Conservation (phyloP, 257 asterid species). For the Przewalskia tangutica region DNA sequence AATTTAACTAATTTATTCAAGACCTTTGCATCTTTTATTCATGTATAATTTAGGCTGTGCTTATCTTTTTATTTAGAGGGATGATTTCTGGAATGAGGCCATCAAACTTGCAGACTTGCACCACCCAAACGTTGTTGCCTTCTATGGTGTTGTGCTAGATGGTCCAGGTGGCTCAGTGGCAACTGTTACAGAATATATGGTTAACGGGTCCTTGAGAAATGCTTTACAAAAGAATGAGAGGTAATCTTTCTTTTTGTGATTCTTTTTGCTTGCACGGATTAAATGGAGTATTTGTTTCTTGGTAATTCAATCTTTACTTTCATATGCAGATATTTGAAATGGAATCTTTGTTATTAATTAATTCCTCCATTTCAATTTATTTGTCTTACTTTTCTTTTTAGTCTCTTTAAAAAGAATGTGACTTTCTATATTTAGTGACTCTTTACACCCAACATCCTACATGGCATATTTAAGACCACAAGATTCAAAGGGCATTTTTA, state of each 20-base stretch:
- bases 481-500: no score
- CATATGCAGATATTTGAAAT: neutral
- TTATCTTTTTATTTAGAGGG: slow-evolving; percentile 42
- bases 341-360: neutral
- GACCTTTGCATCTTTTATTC: neutral
- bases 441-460: no score
- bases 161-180: slow-evolving; percentile 93
- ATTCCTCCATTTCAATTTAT: no score
- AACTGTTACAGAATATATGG: slow-evolving; percentile 98
- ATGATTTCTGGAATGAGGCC: slow-evolving; percentile 99
- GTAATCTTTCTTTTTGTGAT: slow-evolving; percentile 19
- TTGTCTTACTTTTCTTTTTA: no score
- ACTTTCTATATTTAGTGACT: no score
- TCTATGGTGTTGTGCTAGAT: slow-evolving; percentile 95
- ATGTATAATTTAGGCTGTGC: neutral
- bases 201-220: slow-evolving; percentile 87
- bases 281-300: neutral
- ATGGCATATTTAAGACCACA: no score
- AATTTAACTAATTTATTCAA: neutral
- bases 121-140: slow-evolving; percentile 98
- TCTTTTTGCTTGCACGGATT: neutral
- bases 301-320: neutral
- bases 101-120: slow-evolving; percentile 95
- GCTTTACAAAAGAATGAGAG: slow-evolving; percentile 89
- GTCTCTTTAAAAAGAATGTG: no score